A percentile compares a stretch with the other conserved stretches of the same genome.
Evolutionary conservation across 768 basidiomycete species (phyloP).

Genomic region (Leccinellum rugosiceps): DNA sequence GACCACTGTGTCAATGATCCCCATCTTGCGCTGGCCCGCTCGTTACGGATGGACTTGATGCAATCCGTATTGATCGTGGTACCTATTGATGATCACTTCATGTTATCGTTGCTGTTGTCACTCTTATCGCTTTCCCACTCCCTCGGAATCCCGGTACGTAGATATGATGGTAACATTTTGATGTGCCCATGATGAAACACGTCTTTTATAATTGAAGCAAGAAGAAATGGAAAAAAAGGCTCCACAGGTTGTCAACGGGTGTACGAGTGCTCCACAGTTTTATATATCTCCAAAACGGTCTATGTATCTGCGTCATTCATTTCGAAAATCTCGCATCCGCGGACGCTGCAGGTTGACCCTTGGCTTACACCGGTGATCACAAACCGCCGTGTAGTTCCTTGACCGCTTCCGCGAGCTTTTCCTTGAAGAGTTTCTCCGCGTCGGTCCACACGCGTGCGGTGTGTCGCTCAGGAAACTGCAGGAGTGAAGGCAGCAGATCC

Average conservation of each 20-base stretch:
- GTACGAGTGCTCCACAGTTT: neutral
- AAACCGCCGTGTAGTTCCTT: constrained; percentile 5
- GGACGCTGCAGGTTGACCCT: neutral
- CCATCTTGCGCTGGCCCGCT: neutral
- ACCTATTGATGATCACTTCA: neutral
- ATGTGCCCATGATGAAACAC: neutral
- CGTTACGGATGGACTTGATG: neutral
- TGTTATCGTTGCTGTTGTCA: neutral
- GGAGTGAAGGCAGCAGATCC: constrained; percentile 81
- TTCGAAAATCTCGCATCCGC: neutral
- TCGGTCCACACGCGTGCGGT: constrained; percentile 81
- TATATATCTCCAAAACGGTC: neutral
- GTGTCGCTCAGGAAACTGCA: constrained; percentile 67
- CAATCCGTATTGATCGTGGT: neutral
- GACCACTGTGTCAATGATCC: neutral
- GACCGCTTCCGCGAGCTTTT: constrained; percentile 57
- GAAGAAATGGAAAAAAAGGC: neutral
- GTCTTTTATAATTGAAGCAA: neutral
- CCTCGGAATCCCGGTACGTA: neutral
- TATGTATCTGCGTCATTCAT: neutral
- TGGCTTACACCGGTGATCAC: neutral
- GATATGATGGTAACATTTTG: neutral
- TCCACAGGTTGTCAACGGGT: neutral
- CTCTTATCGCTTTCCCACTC: neutral
- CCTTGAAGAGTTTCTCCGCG: constrained; percentile 78